Conservation (phyloP, 768 basidiomycete species). For the Mycena amicta region DNA sequence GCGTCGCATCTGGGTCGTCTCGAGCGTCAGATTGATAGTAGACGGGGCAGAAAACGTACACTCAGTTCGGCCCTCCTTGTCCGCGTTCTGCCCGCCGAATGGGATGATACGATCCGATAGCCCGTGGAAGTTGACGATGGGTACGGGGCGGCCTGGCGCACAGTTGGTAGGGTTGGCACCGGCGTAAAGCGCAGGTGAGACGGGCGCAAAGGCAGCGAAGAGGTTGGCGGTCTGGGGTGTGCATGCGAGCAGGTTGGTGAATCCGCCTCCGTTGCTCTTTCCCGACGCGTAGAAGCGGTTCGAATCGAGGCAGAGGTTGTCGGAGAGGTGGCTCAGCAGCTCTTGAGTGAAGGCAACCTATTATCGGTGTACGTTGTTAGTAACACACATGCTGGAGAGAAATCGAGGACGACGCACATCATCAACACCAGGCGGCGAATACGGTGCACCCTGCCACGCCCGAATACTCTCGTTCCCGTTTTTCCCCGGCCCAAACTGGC, state of each 20-base stretch:
- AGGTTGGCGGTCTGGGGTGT: conserved; percentile 16
- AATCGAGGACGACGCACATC: conserved; percentile 6
- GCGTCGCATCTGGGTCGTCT: conserved; percentile 10
- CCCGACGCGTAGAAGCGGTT: conserved; percentile 22
- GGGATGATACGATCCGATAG: conserved; percentile 12
- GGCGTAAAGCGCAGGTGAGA: conserved; percentile 19
- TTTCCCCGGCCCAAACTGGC: conserved; percentile 21
- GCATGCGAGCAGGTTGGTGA: conserved; percentile 23
- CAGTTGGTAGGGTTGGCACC: conserved; percentile 19
- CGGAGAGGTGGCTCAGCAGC: conserved; percentile 12
- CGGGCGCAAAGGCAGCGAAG: conserved; percentile 21
- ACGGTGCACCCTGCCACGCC: conserved; percentile 21
- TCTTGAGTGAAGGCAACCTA: conserved; percentile 19
- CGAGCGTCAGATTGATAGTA: background rate
- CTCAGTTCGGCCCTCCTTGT: conserved; percentile 11
- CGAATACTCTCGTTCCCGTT: conserved; percentile 18
- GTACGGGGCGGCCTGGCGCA: conserved; percentile 13
- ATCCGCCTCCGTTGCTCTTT: conserved; percentile 22
- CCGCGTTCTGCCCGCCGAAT: conserved; percentile 12
- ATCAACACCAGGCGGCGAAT: conserved; percentile 17
- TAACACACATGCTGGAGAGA: too few species aligned
- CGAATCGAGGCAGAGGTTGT: conserved; percentile 21
- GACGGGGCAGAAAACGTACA: conserved; percentile 11
- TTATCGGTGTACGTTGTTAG: too few species aligned
- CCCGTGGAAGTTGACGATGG: conserved; percentile 22